A percentile compares a stretch with the other conserved stretches of the same genome.
Evolutionary conservation across 2,329 filamentous ascomycete genomes (phyloP).

Genomic region (Cordyceps pruinosa): DNA sequence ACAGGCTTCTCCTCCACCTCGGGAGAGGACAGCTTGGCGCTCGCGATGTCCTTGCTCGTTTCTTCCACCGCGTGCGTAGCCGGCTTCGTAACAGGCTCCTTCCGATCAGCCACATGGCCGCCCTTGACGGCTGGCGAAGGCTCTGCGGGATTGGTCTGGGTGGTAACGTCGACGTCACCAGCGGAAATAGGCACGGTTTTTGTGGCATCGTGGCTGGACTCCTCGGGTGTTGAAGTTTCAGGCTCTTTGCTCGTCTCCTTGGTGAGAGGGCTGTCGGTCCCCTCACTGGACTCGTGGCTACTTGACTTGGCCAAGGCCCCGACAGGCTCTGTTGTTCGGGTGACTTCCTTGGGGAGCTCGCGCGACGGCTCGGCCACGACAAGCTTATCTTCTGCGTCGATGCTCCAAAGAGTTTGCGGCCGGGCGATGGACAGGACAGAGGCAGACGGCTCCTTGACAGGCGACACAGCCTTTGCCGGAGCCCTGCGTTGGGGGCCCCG

Average conservation of each 20-base stretch:
- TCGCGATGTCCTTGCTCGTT: background rate
- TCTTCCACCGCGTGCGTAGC: background rate
- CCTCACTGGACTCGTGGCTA: background rate
- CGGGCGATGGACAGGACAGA: slow-evolving; percentile 40
- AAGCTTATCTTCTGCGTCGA: slow-evolving; percentile 42
- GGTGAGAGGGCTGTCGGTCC: background rate
- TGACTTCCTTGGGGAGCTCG: background rate
- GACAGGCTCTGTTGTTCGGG: background rate
- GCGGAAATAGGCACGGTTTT: background rate
- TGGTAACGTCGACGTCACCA: background rate
- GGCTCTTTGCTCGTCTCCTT: background rate
- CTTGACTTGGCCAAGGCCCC: background rate
- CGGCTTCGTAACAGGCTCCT: background rate
- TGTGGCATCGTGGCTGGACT: background rate
- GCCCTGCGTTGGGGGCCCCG: slow-evolving; percentile 77
- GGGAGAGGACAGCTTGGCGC: background rate
- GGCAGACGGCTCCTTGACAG: slow-evolving; percentile 21
- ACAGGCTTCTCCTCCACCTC: background rate
- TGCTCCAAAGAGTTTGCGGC: slow-evolving; percentile 44
- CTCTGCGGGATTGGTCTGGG: background rate
- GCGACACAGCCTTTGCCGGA: slow-evolving; percentile 39
- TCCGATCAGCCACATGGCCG: background rate
- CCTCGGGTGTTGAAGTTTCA: background rate
- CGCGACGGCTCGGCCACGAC: background rate
- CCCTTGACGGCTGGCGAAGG: background rate